A percentile compares a stretch with the other conserved stretches of the same genome.
phyloP scores from a whole-genome alignment of 2,329 filamentous ascomycete species.

The Madurella fahalii region DNA sequence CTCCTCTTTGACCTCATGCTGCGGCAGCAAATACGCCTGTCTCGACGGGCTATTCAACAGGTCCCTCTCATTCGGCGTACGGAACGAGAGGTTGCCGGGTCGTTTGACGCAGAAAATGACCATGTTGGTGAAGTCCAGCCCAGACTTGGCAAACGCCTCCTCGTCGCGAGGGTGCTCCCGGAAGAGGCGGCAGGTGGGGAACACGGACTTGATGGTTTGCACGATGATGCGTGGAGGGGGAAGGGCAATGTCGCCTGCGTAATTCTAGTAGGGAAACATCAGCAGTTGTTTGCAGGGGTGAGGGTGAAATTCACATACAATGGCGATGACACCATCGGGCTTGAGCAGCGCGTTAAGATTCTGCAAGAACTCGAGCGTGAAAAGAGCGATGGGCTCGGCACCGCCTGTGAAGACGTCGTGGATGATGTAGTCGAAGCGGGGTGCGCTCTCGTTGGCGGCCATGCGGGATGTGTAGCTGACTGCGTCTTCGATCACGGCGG shows the following conservation, averaged over 20 bases:
- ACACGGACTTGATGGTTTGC: conserved; percentile 75
- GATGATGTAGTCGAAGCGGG: conserved; percentile 82
- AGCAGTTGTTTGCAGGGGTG: conserved; percentile 7
- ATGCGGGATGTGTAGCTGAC: conserved; percentile 59
- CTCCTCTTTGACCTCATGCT: conserved; percentile 59
- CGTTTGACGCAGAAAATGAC: conserved; percentile 85
- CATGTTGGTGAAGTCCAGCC: conserved; percentile 85
- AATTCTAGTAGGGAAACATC: conserved; percentile 60
- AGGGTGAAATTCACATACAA: conserved; percentile 52
- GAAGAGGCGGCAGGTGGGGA: conserved; percentile 88
- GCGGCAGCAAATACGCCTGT: conserved; percentile 65
- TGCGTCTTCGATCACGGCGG: conserved; percentile 76
- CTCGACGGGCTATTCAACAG: conserved; percentile 69
- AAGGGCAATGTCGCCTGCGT: conserved; percentile 80
- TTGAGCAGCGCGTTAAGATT: conserved; percentile 68
- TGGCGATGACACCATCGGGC: conserved; percentile 77
- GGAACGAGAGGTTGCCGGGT: conserved; percentile 55
- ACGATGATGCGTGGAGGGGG: conserved; percentile 74
- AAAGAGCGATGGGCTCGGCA: conserved; percentile 82
- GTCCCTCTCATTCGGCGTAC: conserved; percentile 60
- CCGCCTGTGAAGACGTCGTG: conserved; percentile 98
- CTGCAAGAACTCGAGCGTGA: conserved; percentile 78
- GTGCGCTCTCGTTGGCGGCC: conserved; percentile 30
- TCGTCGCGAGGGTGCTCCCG: conserved; percentile 63
- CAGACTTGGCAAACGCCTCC: conserved; percentile 43